phyloP scores from a whole-genome alignment of 108 stramenopile species.

The Aurantiochytrium sp. region DNA sequence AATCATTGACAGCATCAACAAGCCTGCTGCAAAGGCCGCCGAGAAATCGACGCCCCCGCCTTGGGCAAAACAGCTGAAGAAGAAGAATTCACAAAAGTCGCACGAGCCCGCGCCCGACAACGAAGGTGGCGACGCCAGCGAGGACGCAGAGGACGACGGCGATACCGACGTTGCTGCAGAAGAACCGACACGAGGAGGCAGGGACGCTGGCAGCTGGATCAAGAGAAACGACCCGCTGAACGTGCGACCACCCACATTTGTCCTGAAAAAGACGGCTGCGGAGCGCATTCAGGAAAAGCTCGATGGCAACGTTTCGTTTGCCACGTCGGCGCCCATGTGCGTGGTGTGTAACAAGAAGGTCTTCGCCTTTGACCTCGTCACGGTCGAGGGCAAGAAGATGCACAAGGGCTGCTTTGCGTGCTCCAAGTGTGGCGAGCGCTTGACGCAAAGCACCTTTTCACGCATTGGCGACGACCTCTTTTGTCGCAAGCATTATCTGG shows the following conservation, averaged over 20 bases:
- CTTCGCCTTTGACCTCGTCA: neutral
- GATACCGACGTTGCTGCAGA: neutral
- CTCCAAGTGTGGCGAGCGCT: neutral
- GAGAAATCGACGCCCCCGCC: no score
- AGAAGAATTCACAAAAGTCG: neutral
- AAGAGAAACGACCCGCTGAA: neutral
- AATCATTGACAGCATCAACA: neutral
- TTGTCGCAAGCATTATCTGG: neutral
- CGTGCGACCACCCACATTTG: neutral
- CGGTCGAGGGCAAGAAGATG: neutral
- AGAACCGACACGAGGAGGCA: neutral
- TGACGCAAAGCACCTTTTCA: neutral
- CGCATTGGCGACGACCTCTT: neutral
- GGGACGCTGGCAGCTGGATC: neutral
- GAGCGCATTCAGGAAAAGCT: conserved; percentile 2
- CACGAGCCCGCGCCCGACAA: neutral
- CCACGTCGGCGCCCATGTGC: neutral
- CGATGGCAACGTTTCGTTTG: neutral
- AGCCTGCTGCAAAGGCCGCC: neutral
- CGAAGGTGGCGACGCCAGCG: neutral
- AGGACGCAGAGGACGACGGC: neutral
- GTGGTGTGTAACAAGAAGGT: neutral
- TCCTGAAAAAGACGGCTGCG: neutral
- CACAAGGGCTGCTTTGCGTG: neutral
- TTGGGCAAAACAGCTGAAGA: no score